Conservation (phyloP, 768 basidiomycete genomes). For the Roridomyces roridus region DNA sequence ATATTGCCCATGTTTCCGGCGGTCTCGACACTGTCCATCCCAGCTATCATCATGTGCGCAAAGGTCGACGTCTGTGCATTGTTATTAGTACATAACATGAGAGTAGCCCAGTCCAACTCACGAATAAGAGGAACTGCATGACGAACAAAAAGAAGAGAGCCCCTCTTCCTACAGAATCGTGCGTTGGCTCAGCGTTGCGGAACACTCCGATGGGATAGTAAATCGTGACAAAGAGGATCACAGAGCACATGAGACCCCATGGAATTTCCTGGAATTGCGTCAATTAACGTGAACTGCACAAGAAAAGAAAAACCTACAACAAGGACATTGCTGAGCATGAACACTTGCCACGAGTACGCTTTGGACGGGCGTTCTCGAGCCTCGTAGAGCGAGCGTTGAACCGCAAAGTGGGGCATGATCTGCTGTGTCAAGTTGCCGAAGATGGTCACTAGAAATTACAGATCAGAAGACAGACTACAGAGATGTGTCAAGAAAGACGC, state of each 20-base stretch:
- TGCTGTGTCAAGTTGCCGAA: slow-evolving; percentile 41
- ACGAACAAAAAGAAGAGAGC: slow-evolving; percentile 35
- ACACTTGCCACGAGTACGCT: slow-evolving; percentile 40
- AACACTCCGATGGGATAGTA: slow-evolving; percentile 44
- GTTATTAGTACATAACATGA: too few relatives aligned
- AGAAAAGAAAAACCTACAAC: slow-evolving; percentile 2
- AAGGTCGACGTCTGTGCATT: slow-evolving; percentile 18
- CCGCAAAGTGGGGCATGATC: slow-evolving; percentile 43
- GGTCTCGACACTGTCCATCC: slow-evolving; percentile 40
- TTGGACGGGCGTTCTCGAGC: slow-evolving; percentile 40
- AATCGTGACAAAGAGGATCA: slow-evolving; percentile 39
- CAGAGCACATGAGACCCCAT: slow-evolving; percentile 30
- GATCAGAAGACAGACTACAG: too few relatives aligned
- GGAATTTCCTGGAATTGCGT: slow-evolving; percentile 26
- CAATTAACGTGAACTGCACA: too few relatives aligned
- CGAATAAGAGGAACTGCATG: too few relatives aligned
- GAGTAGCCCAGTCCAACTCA: too few relatives aligned
- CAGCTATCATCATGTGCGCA: slow-evolving; percentile 42
- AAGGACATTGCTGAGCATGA: slow-evolving; percentile 40
- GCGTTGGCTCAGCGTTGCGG: slow-evolving; percentile 41
- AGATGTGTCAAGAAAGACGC: neutral
- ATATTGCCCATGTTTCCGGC: slow-evolving; percentile 48
- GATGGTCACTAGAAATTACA: neutral
- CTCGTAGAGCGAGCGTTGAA: slow-evolving; percentile 38
- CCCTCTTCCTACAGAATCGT: slow-evolving; percentile 41